Evolutionary conservation across 331 rosid species (phyloP), one percentile per base, ranked within the genome.

Genomic region (Pyracantha coccinea): DNA sequence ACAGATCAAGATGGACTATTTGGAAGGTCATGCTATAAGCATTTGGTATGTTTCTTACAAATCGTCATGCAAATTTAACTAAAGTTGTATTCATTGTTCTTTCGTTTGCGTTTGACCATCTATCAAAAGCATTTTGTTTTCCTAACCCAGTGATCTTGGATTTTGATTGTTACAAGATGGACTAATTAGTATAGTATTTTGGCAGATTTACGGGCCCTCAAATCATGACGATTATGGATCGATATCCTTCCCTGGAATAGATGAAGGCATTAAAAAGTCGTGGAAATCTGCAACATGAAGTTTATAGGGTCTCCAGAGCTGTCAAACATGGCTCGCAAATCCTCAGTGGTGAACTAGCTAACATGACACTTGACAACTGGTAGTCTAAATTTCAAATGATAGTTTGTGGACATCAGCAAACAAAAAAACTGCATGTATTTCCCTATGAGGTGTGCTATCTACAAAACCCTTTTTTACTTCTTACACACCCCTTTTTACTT

Each of bases 261-360:
- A 69, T 13, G 86, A 85, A 66, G 89, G 87, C 32, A 28, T 87
- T 20, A 79, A 71, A 71, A 59, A 86, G 78, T 85, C 96, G 33
- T 81, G 96, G 96, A 71, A 64, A 70, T 80, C 35, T 58, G 89
- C 93, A 89, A 62, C 97, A 85, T n/a, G 85, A 92, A 80, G 84
- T 85, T 69, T 92, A 93, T 93, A 79, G 92, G 77, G 92, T 86
- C 44, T 76, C 96, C 7, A 87, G 93, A 84, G 89, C 79, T 65
- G 78, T 86, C 66, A 89, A 66, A 78, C 93, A 86, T 11, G 90
- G 86, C 27, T 84, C 90, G 8, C 75, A 79, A 74, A 85, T 84
- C 73, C 86, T 89, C 7, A 53, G 69, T 24, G 97, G 89, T 44
- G 88, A 74, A 75, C 14, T 38, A 38, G 44, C 80, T 80, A 57